phyloP scores from a whole-genome alignment of 75 land plant species.

The Cunninghamia lanceolata region DNA sequence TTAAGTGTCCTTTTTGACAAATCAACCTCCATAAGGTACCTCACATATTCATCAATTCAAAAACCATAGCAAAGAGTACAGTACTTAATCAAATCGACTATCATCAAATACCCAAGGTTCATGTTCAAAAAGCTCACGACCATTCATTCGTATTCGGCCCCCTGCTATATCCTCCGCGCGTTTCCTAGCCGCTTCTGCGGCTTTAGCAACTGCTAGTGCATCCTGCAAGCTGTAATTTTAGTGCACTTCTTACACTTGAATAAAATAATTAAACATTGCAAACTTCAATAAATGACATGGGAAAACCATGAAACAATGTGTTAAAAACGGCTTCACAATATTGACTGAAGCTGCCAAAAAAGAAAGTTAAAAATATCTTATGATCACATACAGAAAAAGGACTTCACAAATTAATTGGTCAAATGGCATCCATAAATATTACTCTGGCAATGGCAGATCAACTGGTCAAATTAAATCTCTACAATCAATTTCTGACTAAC shows the following conservation, averaged over 20 bases:
- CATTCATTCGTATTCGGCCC: conserved; percentile 79
- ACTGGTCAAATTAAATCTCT: background rate
- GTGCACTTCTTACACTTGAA: background rate
- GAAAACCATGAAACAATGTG: background rate
- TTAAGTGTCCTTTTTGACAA: background rate
- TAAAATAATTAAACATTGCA: background rate
- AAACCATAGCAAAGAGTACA: background rate
- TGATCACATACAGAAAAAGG: background rate
- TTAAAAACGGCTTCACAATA: background rate
- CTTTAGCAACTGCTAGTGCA: conserved; percentile 62
- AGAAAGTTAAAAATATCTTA: background rate
- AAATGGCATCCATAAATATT: background rate
- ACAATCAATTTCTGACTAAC: background rate
- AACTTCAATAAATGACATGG: background rate
- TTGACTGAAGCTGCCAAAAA: background rate
- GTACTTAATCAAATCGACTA: conserved; percentile 12
- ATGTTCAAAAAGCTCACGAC: conserved; percentile 80
- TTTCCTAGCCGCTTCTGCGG: conserved; percentile 69
- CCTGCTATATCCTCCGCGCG: conserved; percentile 80
- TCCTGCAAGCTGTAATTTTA: conserved; percentile 38
- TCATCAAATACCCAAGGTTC: conserved; percentile 97
- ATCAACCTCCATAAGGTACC: background rate
- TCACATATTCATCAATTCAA: background rate
- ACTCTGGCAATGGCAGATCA: background rate
- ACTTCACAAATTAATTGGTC: background rate